These are phyloP conservation scores for Raddia distichophylla DNA, from an alignment of 176 grass and related monocot species.

Conservation along the genomic window DNA sequence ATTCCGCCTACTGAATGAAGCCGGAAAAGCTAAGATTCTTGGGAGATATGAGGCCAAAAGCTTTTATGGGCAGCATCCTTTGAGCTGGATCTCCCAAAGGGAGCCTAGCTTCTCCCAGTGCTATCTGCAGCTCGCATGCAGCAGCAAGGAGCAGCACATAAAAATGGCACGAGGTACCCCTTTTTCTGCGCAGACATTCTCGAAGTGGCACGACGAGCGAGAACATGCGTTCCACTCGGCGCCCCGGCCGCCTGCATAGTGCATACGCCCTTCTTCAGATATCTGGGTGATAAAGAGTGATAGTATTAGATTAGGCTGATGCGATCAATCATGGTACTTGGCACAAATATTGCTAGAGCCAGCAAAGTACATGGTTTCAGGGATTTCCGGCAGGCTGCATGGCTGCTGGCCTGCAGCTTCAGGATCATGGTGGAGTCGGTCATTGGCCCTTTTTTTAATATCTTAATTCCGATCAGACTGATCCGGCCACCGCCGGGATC, in stretches of 20 bases:
- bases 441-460: slow-evolving; percentile 19
- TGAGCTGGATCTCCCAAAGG: slow-evolving; percentile 36
- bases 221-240: slow-evolving; percentile 44
- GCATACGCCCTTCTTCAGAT: not conserved
- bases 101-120: not conserved
- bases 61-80: slow-evolving; percentile 36
- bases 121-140: slow-evolving; percentile 3
- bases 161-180: not conserved
- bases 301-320: not conserved
- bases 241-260: not conserved
- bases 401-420: not conserved
- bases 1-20: slow-evolving; percentile 19
- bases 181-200: slow-evolving; percentile 41
- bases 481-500: not conserved
- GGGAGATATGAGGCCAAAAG: slow-evolving; percentile 35
- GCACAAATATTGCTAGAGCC: slow-evolving; percentile 22
- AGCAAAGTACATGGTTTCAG: slow-evolving; percentile 27
- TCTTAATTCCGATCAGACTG: slow-evolving; percentile 4
- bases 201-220: slow-evolving; percentile 24
- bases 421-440: slow-evolving; percentile 34
- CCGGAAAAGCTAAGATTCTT: slow-evolving; percentile 44
- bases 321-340: slow-evolving; percentile 17
- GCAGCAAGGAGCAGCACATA: not conserved
- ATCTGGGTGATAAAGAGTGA: not conserved
- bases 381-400: not conserved